Conservation (phyloP, 2,329 filamentous ascomycete species). For the Cladosporium sp. region DNA sequence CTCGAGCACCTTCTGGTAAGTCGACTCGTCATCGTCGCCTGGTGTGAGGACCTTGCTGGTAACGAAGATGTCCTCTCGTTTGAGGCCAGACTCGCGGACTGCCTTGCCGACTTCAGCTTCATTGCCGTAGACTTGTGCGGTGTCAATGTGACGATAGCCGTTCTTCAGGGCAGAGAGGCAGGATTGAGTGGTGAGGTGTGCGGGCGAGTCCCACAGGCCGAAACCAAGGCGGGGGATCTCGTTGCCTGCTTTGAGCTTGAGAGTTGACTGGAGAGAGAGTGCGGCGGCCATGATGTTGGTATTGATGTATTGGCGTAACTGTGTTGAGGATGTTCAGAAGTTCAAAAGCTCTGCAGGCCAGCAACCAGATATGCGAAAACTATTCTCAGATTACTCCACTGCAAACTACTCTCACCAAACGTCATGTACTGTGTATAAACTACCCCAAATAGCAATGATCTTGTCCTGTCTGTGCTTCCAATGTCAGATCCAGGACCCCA, state of each 20-base stretch:
- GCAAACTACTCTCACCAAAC: constrained; percentile 4
- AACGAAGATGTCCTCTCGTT: constrained; percentile 59
- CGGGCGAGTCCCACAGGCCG: constrained; percentile 60
- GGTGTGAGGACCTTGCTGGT: constrained; percentile 65
- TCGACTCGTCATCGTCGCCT: constrained; percentile 51
- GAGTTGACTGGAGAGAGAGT: constrained; percentile 44
- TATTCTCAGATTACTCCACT: neutral
- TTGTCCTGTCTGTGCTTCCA: constrained; percentile 4
- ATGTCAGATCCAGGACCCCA: neutral
- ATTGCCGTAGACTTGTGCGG: constrained; percentile 67
- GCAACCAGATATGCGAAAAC: neutral
- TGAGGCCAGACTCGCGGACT: constrained; percentile 52
- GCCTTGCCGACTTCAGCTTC: constrained; percentile 64
- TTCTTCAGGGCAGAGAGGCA: constrained; percentile 54
- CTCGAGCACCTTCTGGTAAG: constrained; percentile 55
- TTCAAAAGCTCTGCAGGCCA: neutral
- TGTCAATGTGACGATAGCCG: constrained; percentile 63
- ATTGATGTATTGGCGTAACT: constrained; percentile 7
- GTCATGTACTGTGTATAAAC: constrained; percentile 9
- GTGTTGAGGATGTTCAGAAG: too few species aligned
- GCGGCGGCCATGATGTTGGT: constrained; percentile 25
- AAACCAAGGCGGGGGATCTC: constrained; percentile 66
- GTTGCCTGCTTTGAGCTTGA: constrained; percentile 48
- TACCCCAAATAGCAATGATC: neutral
- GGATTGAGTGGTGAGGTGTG: constrained; percentile 42